Percentiles rank a stretch among this genome's conserved stretches.
Evolutionary conservation across 345 rosid genomes (phyloP).

Genomic region (Mangifera indica): DNA sequence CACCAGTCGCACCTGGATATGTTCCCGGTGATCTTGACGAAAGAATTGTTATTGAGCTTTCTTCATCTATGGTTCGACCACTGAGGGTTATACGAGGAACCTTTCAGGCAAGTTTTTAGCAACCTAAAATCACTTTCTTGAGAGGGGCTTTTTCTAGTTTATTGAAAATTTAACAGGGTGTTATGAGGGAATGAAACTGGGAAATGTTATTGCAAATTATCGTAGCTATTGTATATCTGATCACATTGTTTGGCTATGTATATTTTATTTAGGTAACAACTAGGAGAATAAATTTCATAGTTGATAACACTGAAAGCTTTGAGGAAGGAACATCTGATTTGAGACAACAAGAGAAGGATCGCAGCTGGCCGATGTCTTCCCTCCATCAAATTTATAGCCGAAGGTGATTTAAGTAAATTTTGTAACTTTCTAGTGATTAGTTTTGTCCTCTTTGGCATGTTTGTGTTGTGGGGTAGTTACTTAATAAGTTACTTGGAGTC

Average conservation of each 20-base stretch:
- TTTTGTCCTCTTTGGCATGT: neutral
- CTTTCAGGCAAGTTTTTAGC: constrained; percentile 66
- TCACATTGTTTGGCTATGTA: neutral
- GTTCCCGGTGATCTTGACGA: constrained; percentile 88
- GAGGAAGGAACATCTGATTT: constrained; percentile 45
- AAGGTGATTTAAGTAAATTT: constrained; percentile 39
- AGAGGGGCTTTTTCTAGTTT: neutral
- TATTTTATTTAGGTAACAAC: constrained; percentile 67
- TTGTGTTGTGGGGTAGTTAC: neutral
- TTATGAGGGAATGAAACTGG: constrained; percentile 5
- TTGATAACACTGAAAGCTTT: constrained; percentile 55
- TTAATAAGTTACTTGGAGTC: neutral
- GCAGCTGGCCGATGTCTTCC: constrained; percentile 80
- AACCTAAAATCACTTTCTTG: neutral
- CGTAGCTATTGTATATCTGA: neutral
- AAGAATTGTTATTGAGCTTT: constrained; percentile 86
- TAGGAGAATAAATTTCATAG: constrained; percentile 86
- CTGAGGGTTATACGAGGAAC: constrained; percentile 82
- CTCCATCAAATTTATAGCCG: constrained; percentile 97
- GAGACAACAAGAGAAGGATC: constrained; percentile 68
- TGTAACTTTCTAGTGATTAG: neutral
- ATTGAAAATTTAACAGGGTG: neutral
- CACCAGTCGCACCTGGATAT: constrained; percentile 78
- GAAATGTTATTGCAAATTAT: neutral
- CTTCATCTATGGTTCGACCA: constrained; percentile 94